These are phyloP conservation scores for Neurospora sp. DNA, from an alignment of 495 filamentous ascomycete genomes.

Conservation along the genomic window DNA sequence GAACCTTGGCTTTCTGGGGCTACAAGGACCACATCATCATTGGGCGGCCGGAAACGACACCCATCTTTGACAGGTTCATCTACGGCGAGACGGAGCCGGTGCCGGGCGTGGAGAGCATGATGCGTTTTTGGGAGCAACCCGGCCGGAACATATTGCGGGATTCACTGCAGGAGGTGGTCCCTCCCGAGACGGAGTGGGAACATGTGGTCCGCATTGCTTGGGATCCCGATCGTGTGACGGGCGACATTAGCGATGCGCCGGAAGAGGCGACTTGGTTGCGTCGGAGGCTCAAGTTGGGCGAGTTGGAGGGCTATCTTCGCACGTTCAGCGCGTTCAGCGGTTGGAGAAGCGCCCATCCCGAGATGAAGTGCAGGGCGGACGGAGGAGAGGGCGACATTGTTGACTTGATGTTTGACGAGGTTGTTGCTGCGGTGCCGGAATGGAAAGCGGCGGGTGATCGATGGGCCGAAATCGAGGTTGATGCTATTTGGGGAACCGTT, in stretches of 20 bases:
- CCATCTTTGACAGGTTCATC: constrained; percentile 35
- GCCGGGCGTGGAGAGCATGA: constrained; percentile 38
- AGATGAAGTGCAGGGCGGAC: constrained; percentile 31
- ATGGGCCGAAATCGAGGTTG: constrained; percentile 40
- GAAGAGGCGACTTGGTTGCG: constrained; percentile 41
- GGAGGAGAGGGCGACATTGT: constrained; percentile 45
- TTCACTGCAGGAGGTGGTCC: constrained; percentile 37
- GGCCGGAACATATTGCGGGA: constrained; percentile 44
- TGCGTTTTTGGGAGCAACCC: constrained; percentile 50
- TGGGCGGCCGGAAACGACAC: constrained; percentile 37
- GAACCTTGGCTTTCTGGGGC: constrained; percentile 52
- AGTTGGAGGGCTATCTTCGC: constrained; percentile 44
- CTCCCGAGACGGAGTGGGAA: constrained; percentile 39
- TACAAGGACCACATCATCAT: constrained; percentile 51
- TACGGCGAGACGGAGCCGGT: constrained; percentile 35
- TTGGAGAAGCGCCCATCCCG: constrained; percentile 43
- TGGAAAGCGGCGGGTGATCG: constrained; percentile 37
- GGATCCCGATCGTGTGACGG: constrained; percentile 35
- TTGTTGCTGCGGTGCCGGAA: constrained; percentile 34
- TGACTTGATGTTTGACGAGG: constrained; percentile 46
- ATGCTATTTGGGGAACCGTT: constrained; percentile 46
- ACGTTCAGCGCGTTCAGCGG: constrained; percentile 47
- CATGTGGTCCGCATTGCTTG: constrained; percentile 44
- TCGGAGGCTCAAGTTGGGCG: constrained; percentile 42
- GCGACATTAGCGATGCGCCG: constrained; percentile 21